A percentile compares a stretch with the other conserved stretches of the same genome.
These are phyloP conservation scores for Retiboletus flavoniger DNA, from an alignment of 1,284 basidiomycete species.

Conservation along the genomic window DNA sequence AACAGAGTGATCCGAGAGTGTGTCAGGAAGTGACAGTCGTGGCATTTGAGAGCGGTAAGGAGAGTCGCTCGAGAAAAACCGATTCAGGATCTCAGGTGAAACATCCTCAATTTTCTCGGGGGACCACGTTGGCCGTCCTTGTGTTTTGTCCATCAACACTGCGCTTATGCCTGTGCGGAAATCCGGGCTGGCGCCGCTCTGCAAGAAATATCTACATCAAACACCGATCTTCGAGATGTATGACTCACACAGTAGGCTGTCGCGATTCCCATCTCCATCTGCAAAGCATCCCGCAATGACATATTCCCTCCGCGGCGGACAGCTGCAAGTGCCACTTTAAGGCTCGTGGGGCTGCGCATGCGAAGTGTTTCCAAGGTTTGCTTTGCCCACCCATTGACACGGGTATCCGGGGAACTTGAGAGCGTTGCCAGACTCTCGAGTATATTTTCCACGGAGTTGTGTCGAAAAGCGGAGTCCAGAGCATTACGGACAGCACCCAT, in stretches of 20 bases:
- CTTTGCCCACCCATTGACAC: conserved; percentile 71
- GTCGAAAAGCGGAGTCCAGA: conserved; percentile 77
- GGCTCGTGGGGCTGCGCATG: conserved; percentile 82
- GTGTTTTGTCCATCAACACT: conserved; percentile 63
- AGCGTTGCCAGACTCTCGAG: conserved; percentile 55
- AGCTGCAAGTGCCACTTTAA: conserved; percentile 81
- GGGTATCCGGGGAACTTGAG: conserved; percentile 41
- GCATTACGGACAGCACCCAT: conserved; percentile 67
- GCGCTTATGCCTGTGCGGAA: conserved; percentile 79
- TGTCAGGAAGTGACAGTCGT: conserved; percentile 45
- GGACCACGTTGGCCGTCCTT: conserved; percentile 61
- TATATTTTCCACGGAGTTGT: conserved; percentile 71
- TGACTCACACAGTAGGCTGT: conserved; percentile 75
- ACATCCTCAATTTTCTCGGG: conserved; percentile 63
- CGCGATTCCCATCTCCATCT: conserved; percentile 82
- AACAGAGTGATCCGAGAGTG: conserved; percentile 24
- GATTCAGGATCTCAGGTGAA: conserved; percentile 49
- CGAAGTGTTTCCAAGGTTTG: conserved; percentile 64
- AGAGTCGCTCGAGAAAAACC: conserved; percentile 61
- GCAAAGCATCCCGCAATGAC: conserved; percentile 64
- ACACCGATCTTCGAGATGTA: conserved; percentile 12
- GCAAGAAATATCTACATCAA: conserved; percentile 18
- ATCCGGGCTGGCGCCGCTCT: conserved; percentile 78
- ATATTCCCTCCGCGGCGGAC: conserved; percentile 68
- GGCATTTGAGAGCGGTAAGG: conserved; percentile 50